A percentile compares a stretch with the other conserved stretches of the same genome.
Evolutionary conservation across 2,329 filamentous ascomycete species (phyloP).

Genomic region (Diaporthe destruens): DNA sequence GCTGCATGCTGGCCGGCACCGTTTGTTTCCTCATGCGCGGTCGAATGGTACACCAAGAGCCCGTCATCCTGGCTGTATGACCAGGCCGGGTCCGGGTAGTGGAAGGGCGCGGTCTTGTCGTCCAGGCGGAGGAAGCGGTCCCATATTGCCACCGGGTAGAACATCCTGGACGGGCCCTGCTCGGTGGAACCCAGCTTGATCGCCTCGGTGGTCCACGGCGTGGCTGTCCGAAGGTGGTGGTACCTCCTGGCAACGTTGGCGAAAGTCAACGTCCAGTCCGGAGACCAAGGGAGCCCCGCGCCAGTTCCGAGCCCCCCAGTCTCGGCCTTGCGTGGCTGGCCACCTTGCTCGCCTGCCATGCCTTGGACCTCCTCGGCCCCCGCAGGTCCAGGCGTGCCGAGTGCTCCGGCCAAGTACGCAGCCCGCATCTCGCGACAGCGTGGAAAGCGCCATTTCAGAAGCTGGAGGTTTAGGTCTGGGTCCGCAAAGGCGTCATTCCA

Average conservation of each 20-base stretch:
- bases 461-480: conserved; percentile 57
- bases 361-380: neutral
- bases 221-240: conserved; percentile 62
- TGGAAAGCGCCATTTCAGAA: conserved; percentile 66
- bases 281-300: neutral
- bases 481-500: conserved; percentile 65
- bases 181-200: conserved; percentile 51
- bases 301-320: neutral
- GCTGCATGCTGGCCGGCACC: neutral
- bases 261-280: conserved; percentile 59
- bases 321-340: neutral
- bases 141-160: conserved; percentile 55
- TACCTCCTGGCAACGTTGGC: conserved; percentile 67
- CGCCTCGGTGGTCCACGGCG: conserved; percentile 60
- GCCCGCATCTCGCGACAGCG: conserved; percentile 65
- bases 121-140: conserved; percentile 58
- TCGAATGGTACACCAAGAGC: conserved; percentile 63
- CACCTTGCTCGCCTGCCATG: neutral
- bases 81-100: conserved; percentile 65
- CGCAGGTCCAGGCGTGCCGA: conserved; percentile 41
- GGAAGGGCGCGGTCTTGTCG: conserved; percentile 55
- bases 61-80: conserved; percentile 65
- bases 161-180: conserved; percentile 49
- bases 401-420: conserved; percentile 43
- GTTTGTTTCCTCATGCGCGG: conserved; percentile 35